Percentiles rank a stretch among this genome's conserved stretches.
phyloP scores from a whole-genome alignment of 148 eudicot genomes.

The Rhododendron simsii region DNA sequence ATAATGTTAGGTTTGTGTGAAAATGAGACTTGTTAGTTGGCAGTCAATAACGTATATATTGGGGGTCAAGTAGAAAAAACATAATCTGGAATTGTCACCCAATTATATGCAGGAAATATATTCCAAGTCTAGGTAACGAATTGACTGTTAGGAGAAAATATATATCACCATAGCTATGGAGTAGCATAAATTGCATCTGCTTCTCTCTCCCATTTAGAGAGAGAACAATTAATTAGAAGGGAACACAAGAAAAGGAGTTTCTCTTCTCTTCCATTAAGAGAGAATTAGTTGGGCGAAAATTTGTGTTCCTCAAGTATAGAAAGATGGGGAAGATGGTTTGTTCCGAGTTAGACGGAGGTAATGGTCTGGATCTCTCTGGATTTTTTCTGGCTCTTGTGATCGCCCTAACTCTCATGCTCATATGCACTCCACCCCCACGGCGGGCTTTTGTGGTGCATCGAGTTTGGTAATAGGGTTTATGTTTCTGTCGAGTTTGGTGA shows the following conservation, averaged over 20 bases:
- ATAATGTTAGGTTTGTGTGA: not conserved
- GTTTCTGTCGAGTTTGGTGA: not conserved
- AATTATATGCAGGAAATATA: not conserved
- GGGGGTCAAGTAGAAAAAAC: not conserved
- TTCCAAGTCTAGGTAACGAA: not conserved
- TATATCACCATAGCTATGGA: not conserved
- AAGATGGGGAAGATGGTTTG: slow-evolving; percentile 14
- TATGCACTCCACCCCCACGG: not conserved
- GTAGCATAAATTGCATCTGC: not conserved
- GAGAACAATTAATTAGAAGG: not conserved
- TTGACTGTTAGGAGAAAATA: not conserved
- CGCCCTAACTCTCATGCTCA: slow-evolving; percentile 5
- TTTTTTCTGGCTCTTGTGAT: slow-evolving; percentile 5
- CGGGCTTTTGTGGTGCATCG: not conserved
- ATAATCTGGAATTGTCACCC: too few relatives aligned
- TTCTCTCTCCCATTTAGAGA: not conserved
- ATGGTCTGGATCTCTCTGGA: not conserved
- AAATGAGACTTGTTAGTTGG: not conserved
- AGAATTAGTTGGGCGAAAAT: not conserved
- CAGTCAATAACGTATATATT: not conserved
- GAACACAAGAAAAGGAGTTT: not conserved
- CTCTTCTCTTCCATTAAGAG: not conserved
- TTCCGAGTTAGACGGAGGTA: not conserved
- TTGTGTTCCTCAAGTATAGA: not conserved
- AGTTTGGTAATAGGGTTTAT: not conserved